These are phyloP conservation scores for Coprinopsis sp. DNA, from an alignment of 768 basidiomycete genomes.

Conservation along the genomic window DNA sequence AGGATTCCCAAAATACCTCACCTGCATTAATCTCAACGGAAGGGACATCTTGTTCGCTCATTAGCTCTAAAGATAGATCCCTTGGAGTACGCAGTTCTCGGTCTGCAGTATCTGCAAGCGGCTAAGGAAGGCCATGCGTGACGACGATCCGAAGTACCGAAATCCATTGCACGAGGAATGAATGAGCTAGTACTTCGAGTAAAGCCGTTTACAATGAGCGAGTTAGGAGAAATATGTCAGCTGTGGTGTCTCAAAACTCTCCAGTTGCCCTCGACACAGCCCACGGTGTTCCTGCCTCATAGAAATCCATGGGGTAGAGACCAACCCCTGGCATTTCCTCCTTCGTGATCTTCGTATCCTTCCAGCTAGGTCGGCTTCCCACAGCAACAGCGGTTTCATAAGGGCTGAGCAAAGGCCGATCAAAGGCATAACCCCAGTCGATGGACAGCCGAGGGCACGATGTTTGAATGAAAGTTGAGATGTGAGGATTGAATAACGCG, in stretches of 20 bases:
- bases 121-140: no score
- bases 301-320: constrained; percentile 96
- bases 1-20: no score
- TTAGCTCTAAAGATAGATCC: no score
- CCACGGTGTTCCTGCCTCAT: constrained; percentile 77
- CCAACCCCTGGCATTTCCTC: constrained; percentile 29
- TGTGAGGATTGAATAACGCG: constrained; percentile 71
- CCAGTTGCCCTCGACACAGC: constrained; percentile 26
- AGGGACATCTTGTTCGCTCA: no score
- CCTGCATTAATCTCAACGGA: no score
- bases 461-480: constrained; percentile 92
- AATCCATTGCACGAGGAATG: no score
- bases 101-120: no score
- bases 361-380: constrained; percentile 66
- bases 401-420: constrained; percentile 81
- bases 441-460: constrained; percentile 95
- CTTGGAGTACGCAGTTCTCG: no score
- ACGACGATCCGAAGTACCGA: no score
- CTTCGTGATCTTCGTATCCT: constrained; percentile 26
- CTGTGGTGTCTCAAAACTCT: neutral
- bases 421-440: constrained; percentile 98
- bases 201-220: no score
- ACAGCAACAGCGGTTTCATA: constrained; percentile 91
- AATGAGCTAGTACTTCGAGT: no score
- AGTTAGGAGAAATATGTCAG: neutral